Percentiles rank a stretch among this genome's conserved stretches.
phyloP scores from a whole-genome alignment of 768 basidiomycete species.

The Mycena alexandri region DNA sequence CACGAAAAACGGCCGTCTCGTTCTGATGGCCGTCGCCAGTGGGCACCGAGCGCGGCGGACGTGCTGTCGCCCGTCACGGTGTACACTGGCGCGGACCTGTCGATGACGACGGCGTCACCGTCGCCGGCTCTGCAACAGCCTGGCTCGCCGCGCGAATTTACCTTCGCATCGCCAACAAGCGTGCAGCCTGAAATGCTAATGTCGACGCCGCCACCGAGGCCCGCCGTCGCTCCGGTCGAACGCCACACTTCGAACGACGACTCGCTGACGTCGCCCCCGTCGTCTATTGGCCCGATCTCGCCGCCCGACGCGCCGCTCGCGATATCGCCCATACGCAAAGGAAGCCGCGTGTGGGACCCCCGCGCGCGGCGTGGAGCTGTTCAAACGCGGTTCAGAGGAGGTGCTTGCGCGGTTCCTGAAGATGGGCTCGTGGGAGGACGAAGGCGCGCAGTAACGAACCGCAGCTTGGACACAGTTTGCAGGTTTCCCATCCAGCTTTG shows the following conservation, averaged over 20 bases:
- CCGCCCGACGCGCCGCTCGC: conserved; percentile 57
- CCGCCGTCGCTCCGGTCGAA: conserved; percentile 41
- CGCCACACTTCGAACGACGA: conserved; percentile 65
- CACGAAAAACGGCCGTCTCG: conserved; percentile 40
- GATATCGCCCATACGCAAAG: conserved; percentile 55
- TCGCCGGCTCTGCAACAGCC: conserved; percentile 32
- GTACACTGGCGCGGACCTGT: conserved; percentile 34
- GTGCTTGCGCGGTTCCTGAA: conserved; percentile 87
- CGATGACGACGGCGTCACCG: conserved; percentile 38
- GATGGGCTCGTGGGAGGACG: conserved; percentile 80
- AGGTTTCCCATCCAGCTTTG: too few species aligned
- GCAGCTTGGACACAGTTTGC: background rate
- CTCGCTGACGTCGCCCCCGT: conserved; percentile 63
- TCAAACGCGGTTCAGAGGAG: conserved; percentile 90
- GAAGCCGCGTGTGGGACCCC: conserved; percentile 88
- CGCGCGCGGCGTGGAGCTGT: conserved; percentile 84
- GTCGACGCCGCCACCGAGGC: conserved; percentile 35
- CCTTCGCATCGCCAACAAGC: conserved; percentile 35
- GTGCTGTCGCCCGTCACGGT: conserved; percentile 33
- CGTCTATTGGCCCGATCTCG: conserved; percentile 67
- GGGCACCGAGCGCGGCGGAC: conserved; percentile 26
- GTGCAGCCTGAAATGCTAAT: conserved; percentile 30
- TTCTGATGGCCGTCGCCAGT: conserved; percentile 26
- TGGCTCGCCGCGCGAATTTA: conserved; percentile 44
- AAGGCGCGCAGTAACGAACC: conserved; percentile 38